Evolutionary conservation across 345 rosid genomes (phyloP).

Genomic region (Pelargonium nanum): DNA sequence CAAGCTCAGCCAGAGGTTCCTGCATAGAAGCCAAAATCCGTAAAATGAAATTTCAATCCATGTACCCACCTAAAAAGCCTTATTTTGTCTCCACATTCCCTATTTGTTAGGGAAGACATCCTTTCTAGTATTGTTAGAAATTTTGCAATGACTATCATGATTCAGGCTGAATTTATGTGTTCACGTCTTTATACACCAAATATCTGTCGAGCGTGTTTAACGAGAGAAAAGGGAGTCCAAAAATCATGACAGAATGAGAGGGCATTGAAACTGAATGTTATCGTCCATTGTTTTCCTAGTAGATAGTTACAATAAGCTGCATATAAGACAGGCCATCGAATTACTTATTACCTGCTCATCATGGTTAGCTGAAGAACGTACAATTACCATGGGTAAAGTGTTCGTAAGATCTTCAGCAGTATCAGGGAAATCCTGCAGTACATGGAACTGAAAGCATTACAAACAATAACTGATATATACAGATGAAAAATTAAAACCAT

Average conservation of each 20-base stretch:
- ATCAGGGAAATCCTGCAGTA: conserved; percentile 36
- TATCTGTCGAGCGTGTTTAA: no score
- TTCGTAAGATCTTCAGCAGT: conserved; percentile 25
- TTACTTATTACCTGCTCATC: conserved; percentile 43
- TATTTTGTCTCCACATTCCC: no score
- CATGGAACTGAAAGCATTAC: conserved; percentile 4
- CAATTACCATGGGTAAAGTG: conserved; percentile 28
- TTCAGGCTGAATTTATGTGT: no score
- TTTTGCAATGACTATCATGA: no score
- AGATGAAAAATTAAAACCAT: neutral
- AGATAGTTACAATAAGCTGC: neutral
- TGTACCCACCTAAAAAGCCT: neutral
- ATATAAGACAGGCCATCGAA: neutral
- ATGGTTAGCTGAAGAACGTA: conserved; percentile 42
- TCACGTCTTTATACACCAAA: no score
- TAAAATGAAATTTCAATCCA: conserved; percentile 12
- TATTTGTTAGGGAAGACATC: no score
- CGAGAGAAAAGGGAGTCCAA: no score
- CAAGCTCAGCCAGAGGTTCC: conserved; percentile 52
- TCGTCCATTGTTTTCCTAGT: no score
- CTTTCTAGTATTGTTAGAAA: no score
- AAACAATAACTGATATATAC: neutral
- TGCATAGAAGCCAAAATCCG: conserved; percentile 22
- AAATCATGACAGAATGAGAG: no score
- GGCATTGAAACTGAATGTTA: no score